Percentiles rank a stretch among this genome's conserved stretches.
phyloP scores from a whole-genome alignment of 257 asterid species.

The Forsythia viridissima region DNA sequence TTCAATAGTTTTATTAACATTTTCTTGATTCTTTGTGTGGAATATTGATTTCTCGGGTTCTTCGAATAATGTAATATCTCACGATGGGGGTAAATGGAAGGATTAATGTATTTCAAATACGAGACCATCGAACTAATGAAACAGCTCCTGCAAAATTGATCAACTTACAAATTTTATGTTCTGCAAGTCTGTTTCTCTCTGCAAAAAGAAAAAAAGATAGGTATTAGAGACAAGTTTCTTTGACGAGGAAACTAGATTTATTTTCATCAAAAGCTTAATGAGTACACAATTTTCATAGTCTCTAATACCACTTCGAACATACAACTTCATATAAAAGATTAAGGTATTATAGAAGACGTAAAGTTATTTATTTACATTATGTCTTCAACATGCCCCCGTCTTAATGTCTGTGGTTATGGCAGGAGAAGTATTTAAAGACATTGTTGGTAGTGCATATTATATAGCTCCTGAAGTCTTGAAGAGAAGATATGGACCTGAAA shows the following conservation, averaged over 20 bases:
- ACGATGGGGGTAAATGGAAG: not conserved
- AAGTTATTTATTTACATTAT: not conserved
- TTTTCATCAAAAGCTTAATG: too few species aligned
- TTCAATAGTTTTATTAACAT: not conserved
- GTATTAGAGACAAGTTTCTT: too few species aligned
- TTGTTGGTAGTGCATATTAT: constrained; percentile 68
- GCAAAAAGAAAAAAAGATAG: too few species aligned
- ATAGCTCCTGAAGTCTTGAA: constrained; percentile 68
- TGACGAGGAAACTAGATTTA: too few species aligned
- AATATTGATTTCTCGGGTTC: not conserved
- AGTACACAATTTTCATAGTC: not conserved
- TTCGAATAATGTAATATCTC: not conserved
- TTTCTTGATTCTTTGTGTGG: not conserved
- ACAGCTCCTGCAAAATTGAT: too few species aligned
- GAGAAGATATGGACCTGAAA: constrained; percentile 62
- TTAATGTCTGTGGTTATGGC: constrained; percentile 20
- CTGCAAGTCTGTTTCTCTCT: too few species aligned
- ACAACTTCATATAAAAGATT: not conserved
- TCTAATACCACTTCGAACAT: too few species aligned
- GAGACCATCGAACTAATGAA: too few species aligned
- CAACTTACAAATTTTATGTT: too few species aligned
- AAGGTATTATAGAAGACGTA: too few species aligned
- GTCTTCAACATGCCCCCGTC: not conserved
- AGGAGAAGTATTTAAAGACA: constrained; percentile 64
- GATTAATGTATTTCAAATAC: not conserved